Evolutionary conservation across 2,329 filamentous ascomycete genomes (phyloP).

Genomic region (Botryotinia convoluta): DNA sequence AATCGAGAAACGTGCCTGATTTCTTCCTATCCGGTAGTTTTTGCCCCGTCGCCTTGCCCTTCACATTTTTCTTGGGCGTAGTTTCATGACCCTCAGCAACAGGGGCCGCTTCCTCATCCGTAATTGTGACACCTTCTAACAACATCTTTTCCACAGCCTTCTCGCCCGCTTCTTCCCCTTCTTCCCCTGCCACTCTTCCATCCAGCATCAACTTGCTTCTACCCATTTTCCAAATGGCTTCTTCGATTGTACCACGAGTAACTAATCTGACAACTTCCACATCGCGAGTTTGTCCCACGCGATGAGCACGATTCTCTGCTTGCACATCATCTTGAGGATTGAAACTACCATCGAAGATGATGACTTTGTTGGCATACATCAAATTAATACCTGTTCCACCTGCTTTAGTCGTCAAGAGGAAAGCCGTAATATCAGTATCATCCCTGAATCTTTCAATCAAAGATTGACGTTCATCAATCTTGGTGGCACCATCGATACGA

Average conservation of each 20-base stretch:
- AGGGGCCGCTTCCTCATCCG: slow-evolving; percentile 15
- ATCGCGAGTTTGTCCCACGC: slow-evolving; percentile 84
- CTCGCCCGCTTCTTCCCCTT: slow-evolving; percentile 39
- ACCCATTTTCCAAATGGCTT: slow-evolving; percentile 87
- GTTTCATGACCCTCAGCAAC: slow-evolving; percentile 18
- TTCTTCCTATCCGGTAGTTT: slow-evolving; percentile 14
- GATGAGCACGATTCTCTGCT: slow-evolving; percentile 93
- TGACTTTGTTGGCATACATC: slow-evolving; percentile 92
- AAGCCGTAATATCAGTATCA: slow-evolving; percentile 76
- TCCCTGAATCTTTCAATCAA: slow-evolving; percentile 85
- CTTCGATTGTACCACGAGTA: slow-evolving; percentile 79
- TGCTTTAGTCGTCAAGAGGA: slow-evolving; percentile 88
- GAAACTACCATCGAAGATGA: slow-evolving; percentile 96
- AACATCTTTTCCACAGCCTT: slow-evolving; percentile 35
- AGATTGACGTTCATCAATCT: slow-evolving; percentile 77
- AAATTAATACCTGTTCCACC: slow-evolving; percentile 97
- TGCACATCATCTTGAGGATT: slow-evolving; percentile 99
- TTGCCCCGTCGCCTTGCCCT: slow-evolving; percentile 12
- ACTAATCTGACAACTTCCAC: slow-evolving; percentile 90
- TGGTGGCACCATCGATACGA: slow-evolving; percentile 81
- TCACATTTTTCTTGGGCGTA: not conserved
- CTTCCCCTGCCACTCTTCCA: slow-evolving; percentile 63
- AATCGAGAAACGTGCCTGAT: slow-evolving; percentile 12
- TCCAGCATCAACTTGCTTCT: slow-evolving; percentile 92
- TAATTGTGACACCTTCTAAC: slow-evolving; percentile 30